These are phyloP conservation scores for Termitomyces sp. DNA, from an alignment of 768 basidiomycete genomes.

Conservation along the genomic window DNA sequence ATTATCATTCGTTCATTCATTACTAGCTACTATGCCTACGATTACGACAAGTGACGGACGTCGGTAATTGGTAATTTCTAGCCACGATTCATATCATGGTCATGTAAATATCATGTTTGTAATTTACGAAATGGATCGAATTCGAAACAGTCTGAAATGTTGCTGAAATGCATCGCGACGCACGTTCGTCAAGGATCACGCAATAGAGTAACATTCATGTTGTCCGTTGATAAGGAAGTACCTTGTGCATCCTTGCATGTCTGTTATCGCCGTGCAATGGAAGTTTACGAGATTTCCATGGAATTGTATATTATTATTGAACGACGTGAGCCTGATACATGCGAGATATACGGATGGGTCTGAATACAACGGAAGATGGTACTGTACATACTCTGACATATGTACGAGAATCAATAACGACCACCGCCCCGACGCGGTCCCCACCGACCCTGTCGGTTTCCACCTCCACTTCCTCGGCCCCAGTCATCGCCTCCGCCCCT, in stretches of 20 bases:
- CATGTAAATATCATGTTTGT: background rate
- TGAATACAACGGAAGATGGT: background rate
- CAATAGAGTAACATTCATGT: background rate
- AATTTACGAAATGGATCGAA: background rate
- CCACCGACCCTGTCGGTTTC: conserved; percentile 24
- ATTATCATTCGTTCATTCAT: background rate
- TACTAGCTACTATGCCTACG: background rate
- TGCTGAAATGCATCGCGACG: background rate
- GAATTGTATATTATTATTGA: background rate
- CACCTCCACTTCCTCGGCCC: conserved; percentile 26
- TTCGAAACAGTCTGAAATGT: background rate
- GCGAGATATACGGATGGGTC: background rate
- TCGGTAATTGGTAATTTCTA: background rate
- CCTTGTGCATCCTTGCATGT: background rate
- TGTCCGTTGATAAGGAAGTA: background rate
- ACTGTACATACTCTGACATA: no score
- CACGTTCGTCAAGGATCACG: background rate
- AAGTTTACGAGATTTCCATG: background rate
- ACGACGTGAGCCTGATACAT: background rate
- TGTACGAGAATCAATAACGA: conserved; percentile 12
- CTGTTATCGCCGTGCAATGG: background rate
- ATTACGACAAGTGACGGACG: background rate
- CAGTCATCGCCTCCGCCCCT: conserved; percentile 26
- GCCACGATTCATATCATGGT: background rate
- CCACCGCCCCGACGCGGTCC: conserved; percentile 20